Evolutionary conservation across 352 stramenopile species (phyloP).

Genomic region (Globisporangium spiculum): DNA sequence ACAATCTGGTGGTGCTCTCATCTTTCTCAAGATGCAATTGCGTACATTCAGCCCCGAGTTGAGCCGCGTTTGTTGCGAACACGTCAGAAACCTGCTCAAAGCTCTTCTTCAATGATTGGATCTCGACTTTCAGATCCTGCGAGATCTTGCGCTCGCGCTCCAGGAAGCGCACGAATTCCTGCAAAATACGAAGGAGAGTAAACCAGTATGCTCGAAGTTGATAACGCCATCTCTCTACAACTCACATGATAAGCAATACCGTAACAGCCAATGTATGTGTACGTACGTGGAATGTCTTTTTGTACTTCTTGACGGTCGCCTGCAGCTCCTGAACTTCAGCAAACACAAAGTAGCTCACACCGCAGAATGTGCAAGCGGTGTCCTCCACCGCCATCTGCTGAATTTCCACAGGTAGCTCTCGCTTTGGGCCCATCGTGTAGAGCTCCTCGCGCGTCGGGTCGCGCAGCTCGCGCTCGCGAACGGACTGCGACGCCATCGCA

Average conservation of each 20-base stretch:
- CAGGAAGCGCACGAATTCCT: conserved; percentile 72
- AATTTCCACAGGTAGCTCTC: conserved; percentile 61
- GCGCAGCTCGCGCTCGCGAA: conserved; percentile 6
- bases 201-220: not conserved
- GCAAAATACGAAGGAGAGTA: not conserved
- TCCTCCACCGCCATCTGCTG: conserved; percentile 64
- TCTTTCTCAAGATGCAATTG: conserved; percentile 7
- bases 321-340: conserved; percentile 79
- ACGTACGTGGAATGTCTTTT: conserved; percentile 60
- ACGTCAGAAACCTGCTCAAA: conserved; percentile 27
- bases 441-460: conserved; percentile 48
- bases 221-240: not conserved
- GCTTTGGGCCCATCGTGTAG: conserved; percentile 45
- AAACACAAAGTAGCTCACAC: conserved; percentile 86
- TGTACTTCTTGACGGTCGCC: conserved; percentile 65
- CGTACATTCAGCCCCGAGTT: conserved; percentile 28
- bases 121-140: conserved; percentile 36
- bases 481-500: conserved; percentile 15
- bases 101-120: conserved; percentile 31
- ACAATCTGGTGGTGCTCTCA: conserved; percentile 21
- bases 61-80: conserved; percentile 17
- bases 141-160: conserved; percentile 49
- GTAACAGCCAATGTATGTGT: not conserved
- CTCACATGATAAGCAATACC: not conserved
- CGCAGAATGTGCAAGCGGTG: conserved; percentile 82